phyloP scores from a whole-genome alignment of 2,329 filamentous ascomycete genomes.

The Colletotrichum tofieldiae region DNA sequence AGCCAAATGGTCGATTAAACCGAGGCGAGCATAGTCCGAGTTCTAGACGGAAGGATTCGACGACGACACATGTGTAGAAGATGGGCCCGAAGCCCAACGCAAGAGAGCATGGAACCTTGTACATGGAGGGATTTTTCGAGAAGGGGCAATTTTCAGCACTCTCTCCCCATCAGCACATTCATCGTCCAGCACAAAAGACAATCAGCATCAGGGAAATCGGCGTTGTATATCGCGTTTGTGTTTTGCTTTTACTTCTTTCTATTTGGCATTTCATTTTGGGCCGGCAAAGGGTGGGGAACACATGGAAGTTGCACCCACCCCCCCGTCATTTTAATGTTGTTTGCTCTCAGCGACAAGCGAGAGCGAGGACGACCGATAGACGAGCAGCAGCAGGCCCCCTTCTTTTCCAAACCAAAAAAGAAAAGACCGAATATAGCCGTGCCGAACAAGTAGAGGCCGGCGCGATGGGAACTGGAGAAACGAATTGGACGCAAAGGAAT shows the following conservation, averaged over 20 bases:
- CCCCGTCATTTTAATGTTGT: conserved; percentile 40
- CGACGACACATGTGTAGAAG: conserved; percentile 20
- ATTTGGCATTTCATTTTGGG: conserved; percentile 31
- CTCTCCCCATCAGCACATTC: conserved; percentile 25
- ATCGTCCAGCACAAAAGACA: conserved; percentile 31
- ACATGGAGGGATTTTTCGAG: conserved; percentile 21
- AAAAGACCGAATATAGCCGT: not conserved
- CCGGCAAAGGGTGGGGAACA: conserved; percentile 26
- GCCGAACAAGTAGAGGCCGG: not conserved
- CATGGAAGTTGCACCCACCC: not conserved
- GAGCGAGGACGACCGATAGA: conserved; percentile 28
- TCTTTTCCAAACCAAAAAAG: not conserved
- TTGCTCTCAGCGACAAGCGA: conserved; percentile 25
- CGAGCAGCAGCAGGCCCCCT: conserved; percentile 9
- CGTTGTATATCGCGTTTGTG: conserved; percentile 35
- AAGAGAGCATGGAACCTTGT: conserved; percentile 16
- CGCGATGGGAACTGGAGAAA: conserved; percentile 9
- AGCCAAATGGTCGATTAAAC: conserved; percentile 66
- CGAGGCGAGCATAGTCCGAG: not conserved
- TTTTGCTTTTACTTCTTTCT: conserved; percentile 30
- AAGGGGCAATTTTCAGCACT: conserved; percentile 3
- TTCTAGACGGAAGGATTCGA: conserved; percentile 17
- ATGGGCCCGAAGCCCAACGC: conserved; percentile 13
- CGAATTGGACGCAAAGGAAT: conserved; percentile 13
- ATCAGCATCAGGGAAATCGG: conserved; percentile 40